phyloP scores from a whole-genome alignment of 768 basidiomycete species.

The Trametes maxima region DNA sequence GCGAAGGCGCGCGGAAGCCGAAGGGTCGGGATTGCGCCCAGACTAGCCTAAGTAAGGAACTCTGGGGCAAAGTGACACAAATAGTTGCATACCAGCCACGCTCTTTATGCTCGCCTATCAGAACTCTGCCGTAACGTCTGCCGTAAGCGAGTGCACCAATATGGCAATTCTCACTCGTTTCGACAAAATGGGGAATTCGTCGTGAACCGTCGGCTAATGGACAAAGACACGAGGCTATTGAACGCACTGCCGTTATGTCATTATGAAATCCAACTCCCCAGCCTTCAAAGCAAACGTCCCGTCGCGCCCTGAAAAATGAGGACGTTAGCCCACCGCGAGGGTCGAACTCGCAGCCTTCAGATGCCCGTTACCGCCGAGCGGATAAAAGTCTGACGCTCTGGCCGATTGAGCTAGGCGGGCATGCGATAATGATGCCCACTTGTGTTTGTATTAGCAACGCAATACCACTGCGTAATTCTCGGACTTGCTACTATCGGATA shows the following conservation, averaged over 20 bases:
- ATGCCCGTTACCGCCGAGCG: slow-evolving; percentile 29
- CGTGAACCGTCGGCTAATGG: too few species aligned
- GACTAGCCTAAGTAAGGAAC: not conserved
- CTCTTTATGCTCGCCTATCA: not conserved
- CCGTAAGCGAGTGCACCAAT: not conserved
- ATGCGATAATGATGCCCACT: not conserved
- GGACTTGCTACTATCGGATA: too few species aligned
- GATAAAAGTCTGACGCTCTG: slow-evolving; percentile 68
- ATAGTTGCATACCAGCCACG: slow-evolving; percentile 4
- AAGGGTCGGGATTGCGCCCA: not conserved
- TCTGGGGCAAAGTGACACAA: slow-evolving; percentile 6
- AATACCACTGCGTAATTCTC: too few species aligned
- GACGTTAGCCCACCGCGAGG: slow-evolving; percentile 58
- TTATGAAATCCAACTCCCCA: not conserved
- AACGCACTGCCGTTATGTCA: not conserved
- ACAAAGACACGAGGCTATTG: not conserved
- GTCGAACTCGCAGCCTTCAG: slow-evolving; percentile 69
- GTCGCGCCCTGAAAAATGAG: not conserved
- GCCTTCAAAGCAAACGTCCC: not conserved
- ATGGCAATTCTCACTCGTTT: not conserved
- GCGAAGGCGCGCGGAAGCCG: not conserved
- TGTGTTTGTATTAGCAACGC: not conserved
- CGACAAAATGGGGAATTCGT: not conserved
- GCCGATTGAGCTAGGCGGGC: slow-evolving; percentile 71
- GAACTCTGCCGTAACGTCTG: not conserved